These are phyloP conservation scores for Cryptococcus amylolentus DNA, from an alignment of 1,284 basidiomycete genomes.

Conservation along the genomic window DNA sequence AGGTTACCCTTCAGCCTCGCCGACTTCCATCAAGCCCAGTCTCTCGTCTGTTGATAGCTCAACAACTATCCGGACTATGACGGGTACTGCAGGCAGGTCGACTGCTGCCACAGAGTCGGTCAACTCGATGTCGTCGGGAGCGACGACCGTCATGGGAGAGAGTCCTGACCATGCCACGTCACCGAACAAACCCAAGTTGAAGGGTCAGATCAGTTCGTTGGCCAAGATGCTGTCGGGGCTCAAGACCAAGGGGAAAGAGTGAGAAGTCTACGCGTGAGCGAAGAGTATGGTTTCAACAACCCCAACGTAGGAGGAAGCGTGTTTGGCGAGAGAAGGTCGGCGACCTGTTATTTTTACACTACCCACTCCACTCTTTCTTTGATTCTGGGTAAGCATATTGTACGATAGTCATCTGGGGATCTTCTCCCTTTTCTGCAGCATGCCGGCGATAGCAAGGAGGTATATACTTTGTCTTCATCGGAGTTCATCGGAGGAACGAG, in stretches of 20 bases:
- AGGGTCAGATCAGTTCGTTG: constrained; percentile 45
- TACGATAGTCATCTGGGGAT: no score
- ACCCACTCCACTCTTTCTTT: neutral
- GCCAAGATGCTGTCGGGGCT: constrained; percentile 49
- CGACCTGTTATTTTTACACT: neutral
- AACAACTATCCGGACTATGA: constrained; percentile 11
- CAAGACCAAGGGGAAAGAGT: constrained; percentile 44
- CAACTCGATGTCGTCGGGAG: constrained; percentile 1
- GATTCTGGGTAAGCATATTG: no score
- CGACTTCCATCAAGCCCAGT: neutral
- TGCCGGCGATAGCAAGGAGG: no score
- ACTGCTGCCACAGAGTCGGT: neutral
- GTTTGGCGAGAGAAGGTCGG: neutral
- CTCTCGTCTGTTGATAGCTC: constrained; percentile 15
- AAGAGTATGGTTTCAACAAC: no score
- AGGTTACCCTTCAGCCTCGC: neutral
- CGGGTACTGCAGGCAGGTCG: neutral
- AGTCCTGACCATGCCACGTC: constrained; percentile 5
- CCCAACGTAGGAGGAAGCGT: neutral
- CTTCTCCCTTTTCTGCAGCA: no score
- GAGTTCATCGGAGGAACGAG: no score
- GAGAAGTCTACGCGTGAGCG: neutral
- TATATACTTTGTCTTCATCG: no score
- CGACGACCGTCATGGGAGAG: neutral
- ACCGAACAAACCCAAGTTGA: constrained; percentile 45